These are phyloP conservation scores for Aegilops bicornis DNA, from an alignment of 176 grass and related monocot genomes.

Conservation along the genomic window DNA sequence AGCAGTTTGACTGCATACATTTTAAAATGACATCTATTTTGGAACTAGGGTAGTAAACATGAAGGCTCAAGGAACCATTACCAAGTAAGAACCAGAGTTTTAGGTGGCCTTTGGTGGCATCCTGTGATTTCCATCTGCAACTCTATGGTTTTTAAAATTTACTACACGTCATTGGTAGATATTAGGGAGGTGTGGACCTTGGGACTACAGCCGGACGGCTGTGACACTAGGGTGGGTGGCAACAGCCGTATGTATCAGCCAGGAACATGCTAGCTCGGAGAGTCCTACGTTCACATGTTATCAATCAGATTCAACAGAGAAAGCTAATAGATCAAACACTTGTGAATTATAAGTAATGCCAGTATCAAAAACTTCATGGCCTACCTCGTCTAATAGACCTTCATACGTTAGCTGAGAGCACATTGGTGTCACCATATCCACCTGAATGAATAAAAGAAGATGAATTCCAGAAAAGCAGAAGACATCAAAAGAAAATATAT, in stretches of 20 bases:
- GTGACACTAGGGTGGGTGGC: not conserved
- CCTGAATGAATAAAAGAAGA: constrained; percentile 45
- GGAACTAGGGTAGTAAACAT: constrained; percentile 2
- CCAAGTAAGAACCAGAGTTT: not conserved
- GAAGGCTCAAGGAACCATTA: not conserved
- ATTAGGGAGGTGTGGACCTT: not conserved
- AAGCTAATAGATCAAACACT: not conserved
- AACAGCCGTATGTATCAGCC: not conserved
- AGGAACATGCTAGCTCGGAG: not conserved
- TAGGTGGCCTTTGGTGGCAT: not conserved
- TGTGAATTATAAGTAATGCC: not conserved
- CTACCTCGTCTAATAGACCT: constrained; percentile 95
- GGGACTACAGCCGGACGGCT: not conserved
- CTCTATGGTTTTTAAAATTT: not conserved
- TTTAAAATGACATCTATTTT: constrained; percentile 5
- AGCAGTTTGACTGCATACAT: not conserved
- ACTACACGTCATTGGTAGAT: not conserved
- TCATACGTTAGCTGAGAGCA: constrained; percentile 96
- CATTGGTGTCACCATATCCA: constrained; percentile 98
- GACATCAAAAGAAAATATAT: not conserved
- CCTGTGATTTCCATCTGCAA: not conserved
- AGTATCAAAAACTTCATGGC: constrained; percentile 2
- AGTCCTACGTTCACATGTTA: not conserved
- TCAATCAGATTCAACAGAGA: constrained; percentile 8
- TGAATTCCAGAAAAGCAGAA: constrained; percentile 15